phyloP scores from a whole-genome alignment of 1,139 yeast species.

The Taphrina communis region DNA sequence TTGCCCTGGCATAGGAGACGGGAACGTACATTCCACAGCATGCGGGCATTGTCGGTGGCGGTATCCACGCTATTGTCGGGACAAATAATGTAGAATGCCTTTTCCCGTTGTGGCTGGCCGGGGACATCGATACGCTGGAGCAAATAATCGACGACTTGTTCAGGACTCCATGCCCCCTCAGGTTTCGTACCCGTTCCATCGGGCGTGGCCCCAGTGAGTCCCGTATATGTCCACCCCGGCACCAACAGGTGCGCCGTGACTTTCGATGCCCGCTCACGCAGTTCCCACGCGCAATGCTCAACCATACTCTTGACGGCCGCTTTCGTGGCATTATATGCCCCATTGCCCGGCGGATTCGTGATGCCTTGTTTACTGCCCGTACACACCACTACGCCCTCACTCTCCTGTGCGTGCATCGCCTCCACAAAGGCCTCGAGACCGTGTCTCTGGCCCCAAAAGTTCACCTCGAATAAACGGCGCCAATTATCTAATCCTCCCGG shows the following conservation, averaged over 20 bases:
- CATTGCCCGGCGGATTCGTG: constrained; percentile 51
- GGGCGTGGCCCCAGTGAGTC: constrained; percentile 48
- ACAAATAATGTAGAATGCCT: constrained; percentile 48
- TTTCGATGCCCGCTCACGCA: constrained; percentile 43
- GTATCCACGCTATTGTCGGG: constrained; percentile 49
- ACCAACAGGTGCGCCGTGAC: constrained; percentile 48
- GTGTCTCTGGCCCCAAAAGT: constrained; percentile 49
- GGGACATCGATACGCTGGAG: constrained; percentile 44
- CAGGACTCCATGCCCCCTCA: constrained; percentile 50
- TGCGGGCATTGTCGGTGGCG: constrained; percentile 48
- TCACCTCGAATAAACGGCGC: constrained; percentile 47
- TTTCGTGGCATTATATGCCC: constrained; percentile 50
- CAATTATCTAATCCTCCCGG: constrained; percentile 45
- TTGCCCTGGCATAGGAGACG: too few relatives aligned
- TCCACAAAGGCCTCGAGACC: constrained; percentile 48
- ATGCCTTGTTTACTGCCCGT: constrained; percentile 51
- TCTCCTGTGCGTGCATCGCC: constrained; percentile 44
- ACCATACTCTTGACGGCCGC: constrained; percentile 49
- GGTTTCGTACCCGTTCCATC: constrained; percentile 46
- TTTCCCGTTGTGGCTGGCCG: constrained; percentile 8
- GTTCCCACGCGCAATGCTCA: constrained; percentile 48
- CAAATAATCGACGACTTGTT: constrained; percentile 48
- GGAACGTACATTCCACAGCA: constrained; percentile 46
- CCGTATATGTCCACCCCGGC: constrained; percentile 50
- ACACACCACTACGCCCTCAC: constrained; percentile 46